These are phyloP conservation scores for Halenospora varia DNA, from an alignment of 495 filamentous ascomycete species.

Conservation along the genomic window DNA sequence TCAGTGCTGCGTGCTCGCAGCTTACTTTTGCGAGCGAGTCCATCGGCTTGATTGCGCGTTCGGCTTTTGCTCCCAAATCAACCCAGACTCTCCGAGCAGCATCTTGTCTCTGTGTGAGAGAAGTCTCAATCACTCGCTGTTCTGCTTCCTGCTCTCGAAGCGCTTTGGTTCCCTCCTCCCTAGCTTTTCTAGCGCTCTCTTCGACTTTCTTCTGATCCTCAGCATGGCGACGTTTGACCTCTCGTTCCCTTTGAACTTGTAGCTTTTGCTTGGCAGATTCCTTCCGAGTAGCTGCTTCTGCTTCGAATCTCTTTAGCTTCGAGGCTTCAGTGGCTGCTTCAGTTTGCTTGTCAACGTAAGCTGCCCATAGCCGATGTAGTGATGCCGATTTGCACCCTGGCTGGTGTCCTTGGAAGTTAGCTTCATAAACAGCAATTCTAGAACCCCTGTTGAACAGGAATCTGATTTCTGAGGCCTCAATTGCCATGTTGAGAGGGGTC, in stretches of 20 bases:
- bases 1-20: slow-evolving; percentile 3
- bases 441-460: not conserved
- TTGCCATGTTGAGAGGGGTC: not conserved
- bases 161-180: slow-evolving; percentile 4
- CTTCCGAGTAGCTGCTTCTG: not conserved
- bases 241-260: not conserved
- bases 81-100: not conserved
- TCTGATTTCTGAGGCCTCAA: not conserved
- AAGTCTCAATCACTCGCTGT: not conserved
- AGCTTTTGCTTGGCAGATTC: slow-evolving; percentile 3
- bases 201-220: not conserved
- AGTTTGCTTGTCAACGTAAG: slow-evolving; percentile 8
- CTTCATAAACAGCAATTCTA: slow-evolving; percentile 2
- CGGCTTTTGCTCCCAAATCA: slow-evolving; percentile 3
- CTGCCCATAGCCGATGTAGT: not conserved
- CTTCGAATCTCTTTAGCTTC: not conserved
- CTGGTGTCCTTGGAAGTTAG: not conserved
- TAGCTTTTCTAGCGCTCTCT: slow-evolving; percentile 5
- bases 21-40: not conserved
- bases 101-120: slow-evolving; percentile 7
- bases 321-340: slow-evolving; percentile 4
- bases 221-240: not conserved
- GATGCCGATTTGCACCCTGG: not conserved
- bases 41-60: not conserved
- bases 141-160: slow-evolving; percentile 6